Evolutionary conservation across 306 rosid genomes (phyloP), one percentile per base, ranked within the genome.

Genomic region (Vigna hirtella): DNA sequence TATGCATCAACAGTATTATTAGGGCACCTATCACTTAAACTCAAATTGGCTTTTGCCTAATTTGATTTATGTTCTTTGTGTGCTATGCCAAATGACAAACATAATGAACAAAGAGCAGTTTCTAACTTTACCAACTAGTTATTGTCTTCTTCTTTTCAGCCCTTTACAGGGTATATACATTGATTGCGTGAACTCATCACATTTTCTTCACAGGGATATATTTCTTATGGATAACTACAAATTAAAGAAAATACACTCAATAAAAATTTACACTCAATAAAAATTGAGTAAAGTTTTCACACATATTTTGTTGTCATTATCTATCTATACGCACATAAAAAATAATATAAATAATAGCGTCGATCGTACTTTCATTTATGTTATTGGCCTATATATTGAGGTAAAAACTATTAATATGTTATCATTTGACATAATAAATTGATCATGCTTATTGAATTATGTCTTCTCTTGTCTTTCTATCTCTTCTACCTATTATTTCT

Each of bases 41-140:
- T 18, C 62, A 78, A 72, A 70, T 58, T 70, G 80, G 87, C 14
- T 75, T 16, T 72, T 80, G 82, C 83, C 80, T 69, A 83, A 89
- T 56, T 75, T 69, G 86, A 83, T 59, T 78, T 78, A 72, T 77
- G 70, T 80, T 74, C 22, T 69, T 75, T 38, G 75, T 70, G 74
- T 77, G 45, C 8, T 61, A 56, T 70, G 83, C 66, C 13, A 87
- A 26, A 88, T 86, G 93, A 87, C 90, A 87, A 80, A 34, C 83
- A 71, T 26, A 77, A 50, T 51, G 73, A 53, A 50, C 87, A 84
- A 79, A 81, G 14, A 34, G 36, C 69, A 77, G 72, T 81, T 70
- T 52, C 77, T 49, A 78, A 49, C 69, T 59, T 65, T 30, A 69
- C 45, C 83, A 65, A 28, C 62, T 61, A 64, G 77, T 61, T n/a